Evolutionary conservation across 495 filamentous ascomycete genomes (phyloP).

Genomic region (Ascodesmis nigricans): DNA sequence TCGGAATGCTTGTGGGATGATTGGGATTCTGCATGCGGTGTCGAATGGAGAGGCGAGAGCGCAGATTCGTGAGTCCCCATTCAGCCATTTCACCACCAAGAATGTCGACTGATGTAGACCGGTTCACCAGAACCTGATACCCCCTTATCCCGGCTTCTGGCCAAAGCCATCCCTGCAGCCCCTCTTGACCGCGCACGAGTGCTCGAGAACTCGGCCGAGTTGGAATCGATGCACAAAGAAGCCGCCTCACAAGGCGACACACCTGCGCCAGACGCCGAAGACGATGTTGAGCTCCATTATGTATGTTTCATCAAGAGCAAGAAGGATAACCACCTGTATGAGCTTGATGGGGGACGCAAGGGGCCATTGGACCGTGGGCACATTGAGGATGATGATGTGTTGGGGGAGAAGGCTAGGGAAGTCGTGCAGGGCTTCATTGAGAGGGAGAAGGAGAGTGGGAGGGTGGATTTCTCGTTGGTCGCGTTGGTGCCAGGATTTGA

Average conservation of each 20-base stretch:
- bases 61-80: slow-evolving; percentile 25
- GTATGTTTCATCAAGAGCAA: slow-evolving; percentile 60
- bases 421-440: slow-evolving; percentile 34
- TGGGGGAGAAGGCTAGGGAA: slow-evolving; percentile 41
- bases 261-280: slow-evolving; percentile 40
- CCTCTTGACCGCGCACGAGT: slow-evolving; percentile 41
- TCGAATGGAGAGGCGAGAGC: slow-evolving; percentile 34
- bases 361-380: slow-evolving; percentile 51
- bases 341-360: slow-evolving; percentile 54
- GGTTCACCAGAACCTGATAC: slow-evolving; percentile 23
- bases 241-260: slow-evolving; percentile 55
- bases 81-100: not conserved
- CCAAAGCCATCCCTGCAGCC: slow-evolving; percentile 24
- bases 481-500: slow-evolving; percentile 25
- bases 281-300: slow-evolving; percentile 57
- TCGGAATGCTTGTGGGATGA: slow-evolving; percentile 64
- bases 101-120: too few relatives aligned
- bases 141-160: slow-evolving; percentile 15
- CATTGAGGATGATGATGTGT: slow-evolving; percentile 44
- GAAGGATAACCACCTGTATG: slow-evolving; percentile 51
- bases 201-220: slow-evolving; percentile 45
- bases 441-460: slow-evolving; percentile 28
- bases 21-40: slow-evolving; percentile 56
- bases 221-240: slow-evolving; percentile 50
- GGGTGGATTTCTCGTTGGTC: slow-evolving; percentile 36